Evolutionary conservation across 768 basidiomycete genomes (phyloP).

Genomic region (Tremella yokohamensis): DNA sequence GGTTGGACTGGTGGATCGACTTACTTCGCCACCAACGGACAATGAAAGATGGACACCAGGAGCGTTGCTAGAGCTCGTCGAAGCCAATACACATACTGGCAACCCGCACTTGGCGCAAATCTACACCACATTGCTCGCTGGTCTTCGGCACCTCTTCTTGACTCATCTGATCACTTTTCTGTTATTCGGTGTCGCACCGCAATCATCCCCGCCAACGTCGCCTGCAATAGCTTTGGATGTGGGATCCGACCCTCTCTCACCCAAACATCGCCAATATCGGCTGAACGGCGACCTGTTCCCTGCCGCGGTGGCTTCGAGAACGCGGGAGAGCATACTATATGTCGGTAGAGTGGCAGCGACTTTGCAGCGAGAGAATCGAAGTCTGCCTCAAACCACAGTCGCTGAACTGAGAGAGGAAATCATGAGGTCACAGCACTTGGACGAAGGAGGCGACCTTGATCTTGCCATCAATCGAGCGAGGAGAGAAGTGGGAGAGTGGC

Average conservation of each 20-base stretch:
- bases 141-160: slow-evolving; percentile 78
- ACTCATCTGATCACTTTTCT: slow-evolving; percentile 77
- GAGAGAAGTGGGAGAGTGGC: slow-evolving; percentile 82
- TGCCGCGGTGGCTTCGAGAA: slow-evolving; percentile 66
- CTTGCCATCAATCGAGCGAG: slow-evolving; percentile 69
- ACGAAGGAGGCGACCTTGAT: slow-evolving; percentile 75
- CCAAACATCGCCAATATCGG: slow-evolving; percentile 56
- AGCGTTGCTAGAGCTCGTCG: slow-evolving; percentile 72
- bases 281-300: slow-evolving; percentile 69
- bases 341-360: slow-evolving; percentile 82
- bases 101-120: slow-evolving; percentile 71
- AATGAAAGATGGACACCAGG: slow-evolving; percentile 57
- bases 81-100: slow-evolving; percentile 70
- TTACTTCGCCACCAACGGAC: not conserved
- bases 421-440: slow-evolving; percentile 55
- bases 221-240: slow-evolving; percentile 30
- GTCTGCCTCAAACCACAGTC: slow-evolving; percentile 67
- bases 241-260: slow-evolving; percentile 63
- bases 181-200: slow-evolving; percentile 67
- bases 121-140: slow-evolving; percentile 64
- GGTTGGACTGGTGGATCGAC: slow-evolving; percentile 56
- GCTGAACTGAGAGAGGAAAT: slow-evolving; percentile 63
- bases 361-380: slow-evolving; percentile 70
- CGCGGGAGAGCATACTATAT: slow-evolving; percentile 77
- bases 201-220: slow-evolving; percentile 18